phyloP scores from a whole-genome alignment of 192 early-diverging fungal species.

The Backusella tuberculispora region DNA sequence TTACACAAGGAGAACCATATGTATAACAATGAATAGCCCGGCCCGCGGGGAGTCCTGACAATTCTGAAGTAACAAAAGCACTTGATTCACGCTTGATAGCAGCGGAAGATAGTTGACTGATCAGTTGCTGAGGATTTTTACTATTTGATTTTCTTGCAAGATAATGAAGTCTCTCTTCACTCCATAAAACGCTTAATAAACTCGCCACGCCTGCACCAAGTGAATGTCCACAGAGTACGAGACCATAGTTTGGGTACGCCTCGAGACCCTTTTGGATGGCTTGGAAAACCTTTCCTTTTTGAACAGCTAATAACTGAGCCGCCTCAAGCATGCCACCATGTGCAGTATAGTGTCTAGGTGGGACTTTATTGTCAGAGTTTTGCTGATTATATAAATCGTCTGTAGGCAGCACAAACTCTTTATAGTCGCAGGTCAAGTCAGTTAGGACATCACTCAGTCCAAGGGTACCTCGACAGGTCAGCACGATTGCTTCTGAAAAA shows the following conservation, averaged over 20 bases:
- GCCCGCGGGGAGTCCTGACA: conserved; percentile 66
- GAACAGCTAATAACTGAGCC: conserved; percentile 69
- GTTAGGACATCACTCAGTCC: conserved; percentile 87
- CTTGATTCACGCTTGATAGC: conserved; percentile 45
- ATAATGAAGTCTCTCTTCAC: conserved; percentile 43
- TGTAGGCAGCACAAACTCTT: conserved; percentile 52
- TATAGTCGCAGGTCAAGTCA: conserved; percentile 83
- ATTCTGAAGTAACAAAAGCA: conserved; percentile 65
- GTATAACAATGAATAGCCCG: conserved; percentile 85
- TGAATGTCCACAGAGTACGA: conserved; percentile 88
- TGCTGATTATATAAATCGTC: conserved; percentile 28
- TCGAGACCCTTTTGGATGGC: conserved; percentile 73
- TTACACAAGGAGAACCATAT: conserved; percentile 83
- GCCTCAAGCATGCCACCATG: conserved; percentile 89
- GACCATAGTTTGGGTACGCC: conserved; percentile 74
- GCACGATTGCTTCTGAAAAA: conserved; percentile 67
- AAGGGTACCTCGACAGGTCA: conserved; percentile 88
- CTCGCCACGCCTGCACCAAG: conserved; percentile 88
- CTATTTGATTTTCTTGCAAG: conserved; percentile 8
- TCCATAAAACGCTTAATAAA: conserved; percentile 80
- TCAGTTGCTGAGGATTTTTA: conserved; percentile 5
- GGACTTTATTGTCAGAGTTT: conserved; percentile 18
- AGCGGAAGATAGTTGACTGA: conserved; percentile 10
- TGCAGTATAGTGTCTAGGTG: conserved; percentile 55
- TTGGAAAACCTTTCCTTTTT: conserved; percentile 70